Evolutionary conservation across 495 filamentous ascomycete species (phyloP).

Genomic region (Barbatosphaeria neglecta): DNA sequence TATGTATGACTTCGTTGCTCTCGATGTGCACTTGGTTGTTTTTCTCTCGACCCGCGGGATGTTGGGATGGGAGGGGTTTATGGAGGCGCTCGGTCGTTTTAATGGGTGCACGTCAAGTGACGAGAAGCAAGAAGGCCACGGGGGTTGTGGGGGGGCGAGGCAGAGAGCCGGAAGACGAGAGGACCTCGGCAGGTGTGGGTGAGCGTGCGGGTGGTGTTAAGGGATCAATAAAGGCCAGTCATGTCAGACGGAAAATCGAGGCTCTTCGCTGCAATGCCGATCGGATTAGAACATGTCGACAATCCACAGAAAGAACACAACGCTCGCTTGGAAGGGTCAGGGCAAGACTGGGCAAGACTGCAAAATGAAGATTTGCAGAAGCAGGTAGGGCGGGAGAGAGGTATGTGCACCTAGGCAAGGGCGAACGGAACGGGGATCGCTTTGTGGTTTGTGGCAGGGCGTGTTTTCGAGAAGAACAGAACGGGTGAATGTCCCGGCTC

Average conservation of each 20-base stretch:
- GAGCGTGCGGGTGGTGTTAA: not conserved
- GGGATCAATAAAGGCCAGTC: not conserved
- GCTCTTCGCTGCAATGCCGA: not conserved
- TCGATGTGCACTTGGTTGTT: not conserved
- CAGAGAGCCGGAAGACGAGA: too few relatives aligned
- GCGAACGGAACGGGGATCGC: not conserved
- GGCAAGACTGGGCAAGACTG: not conserved
- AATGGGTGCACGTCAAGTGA: not conserved
- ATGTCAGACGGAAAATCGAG: not conserved
- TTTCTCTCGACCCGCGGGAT: not conserved
- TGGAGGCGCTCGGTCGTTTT: not conserved
- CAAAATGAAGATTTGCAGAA: not conserved
- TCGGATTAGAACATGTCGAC: not conserved
- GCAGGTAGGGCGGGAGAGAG: not conserved
- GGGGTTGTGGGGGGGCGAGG: not conserved
- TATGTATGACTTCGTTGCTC: not conserved
- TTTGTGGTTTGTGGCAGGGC: not conserved
- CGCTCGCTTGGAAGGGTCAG: too few relatives aligned
- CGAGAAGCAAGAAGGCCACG: not conserved
- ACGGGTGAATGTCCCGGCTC: conserved; percentile 1
- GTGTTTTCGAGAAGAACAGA: not conserved
- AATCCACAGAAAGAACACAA: too few relatives aligned
- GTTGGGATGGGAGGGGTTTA: not conserved
- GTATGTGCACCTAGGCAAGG: not conserved
- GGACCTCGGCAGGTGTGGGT: too few relatives aligned